phyloP scores from a whole-genome alignment of 352 stramenopile genomes.

The Phytophthora ramorum region DNA sequence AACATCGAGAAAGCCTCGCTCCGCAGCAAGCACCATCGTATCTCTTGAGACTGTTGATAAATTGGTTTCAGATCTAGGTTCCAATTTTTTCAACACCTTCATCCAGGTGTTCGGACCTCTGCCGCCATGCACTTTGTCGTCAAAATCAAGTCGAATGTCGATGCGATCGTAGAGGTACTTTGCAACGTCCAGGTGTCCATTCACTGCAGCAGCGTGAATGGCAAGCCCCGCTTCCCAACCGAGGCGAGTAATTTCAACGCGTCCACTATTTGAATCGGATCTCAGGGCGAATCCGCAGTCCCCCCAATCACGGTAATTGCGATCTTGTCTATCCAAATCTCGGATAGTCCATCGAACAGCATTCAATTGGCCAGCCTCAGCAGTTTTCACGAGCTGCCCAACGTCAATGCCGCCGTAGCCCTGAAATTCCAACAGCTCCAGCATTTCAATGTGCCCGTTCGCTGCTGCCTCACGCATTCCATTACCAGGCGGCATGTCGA shows the following conservation, averaged over 20 bases:
- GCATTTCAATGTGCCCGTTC: not conserved
- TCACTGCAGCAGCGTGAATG: not conserved
- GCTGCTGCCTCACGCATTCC: not conserved
- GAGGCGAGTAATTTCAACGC: too few relatives aligned
- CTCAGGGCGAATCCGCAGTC: not conserved
- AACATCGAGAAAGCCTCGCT: not conserved
- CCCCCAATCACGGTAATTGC: too few relatives aligned
- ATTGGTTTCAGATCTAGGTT: not conserved
- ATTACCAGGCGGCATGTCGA: not conserved
- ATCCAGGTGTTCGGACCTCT: too few relatives aligned
- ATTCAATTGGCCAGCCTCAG: not conserved
- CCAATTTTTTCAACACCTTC: too few relatives aligned
- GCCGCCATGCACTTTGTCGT: not conserved
- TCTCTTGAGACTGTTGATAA: not conserved
- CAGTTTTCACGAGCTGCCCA: not conserved
- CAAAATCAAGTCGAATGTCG: not conserved
- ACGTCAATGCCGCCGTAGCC: not conserved
- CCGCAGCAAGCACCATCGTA: not conserved
- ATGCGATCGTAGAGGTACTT: not conserved
- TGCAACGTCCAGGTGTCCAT: slow-evolving; percentile 4
- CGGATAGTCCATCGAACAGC: too few relatives aligned
- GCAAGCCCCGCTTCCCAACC: not conserved
- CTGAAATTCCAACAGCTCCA: not conserved
- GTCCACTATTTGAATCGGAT: too few relatives aligned
- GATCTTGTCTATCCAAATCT: too few relatives aligned